These are phyloP conservation scores for Pseudognaphalium luteoalbum DNA, from an alignment of 129 eudicot genomes.

Conservation along the genomic window DNA sequence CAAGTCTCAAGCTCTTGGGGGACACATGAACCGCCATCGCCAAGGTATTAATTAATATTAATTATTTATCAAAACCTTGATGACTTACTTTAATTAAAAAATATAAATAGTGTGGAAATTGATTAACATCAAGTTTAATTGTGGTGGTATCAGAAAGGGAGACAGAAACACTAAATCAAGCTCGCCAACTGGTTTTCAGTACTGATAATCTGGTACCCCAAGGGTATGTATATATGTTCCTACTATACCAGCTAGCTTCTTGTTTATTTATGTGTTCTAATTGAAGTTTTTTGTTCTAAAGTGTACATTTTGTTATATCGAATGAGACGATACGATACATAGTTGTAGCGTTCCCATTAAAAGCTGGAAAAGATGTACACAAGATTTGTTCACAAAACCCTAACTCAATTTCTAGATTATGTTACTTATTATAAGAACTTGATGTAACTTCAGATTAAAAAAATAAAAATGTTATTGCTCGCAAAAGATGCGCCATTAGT, in stretches of 20 bases:
- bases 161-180: slow-evolving; percentile 86
- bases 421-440: background rate
- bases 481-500: background rate
- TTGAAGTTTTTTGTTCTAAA: background rate
- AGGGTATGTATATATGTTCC: slow-evolving; percentile 35
- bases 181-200: slow-evolving; percentile 79
- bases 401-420: background rate
- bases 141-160: slow-evolving; percentile 65
- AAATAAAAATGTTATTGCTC: background rate
- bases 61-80: background rate
- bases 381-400: background rate
- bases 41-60: slow-evolving; percentile 41
- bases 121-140: background rate
- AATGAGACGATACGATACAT: background rate
- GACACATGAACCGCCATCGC: slow-evolving; percentile 99
- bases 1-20: slow-evolving; percentile 97
- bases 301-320: background rate
- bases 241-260: background rate
- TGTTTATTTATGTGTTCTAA: no score
- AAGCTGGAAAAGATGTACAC: no score
- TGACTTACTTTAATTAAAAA: background rate
- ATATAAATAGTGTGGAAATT: background rate
- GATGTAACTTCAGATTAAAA: background rate
- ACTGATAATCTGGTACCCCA: slow-evolving; percentile 47
- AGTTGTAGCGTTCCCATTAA: no score